Percentiles rank a stretch among this genome's conserved stretches.
phyloP scores from a whole-genome alignment of 192 early-diverging fungal genomes.

The Coemansia sp. region DNA sequence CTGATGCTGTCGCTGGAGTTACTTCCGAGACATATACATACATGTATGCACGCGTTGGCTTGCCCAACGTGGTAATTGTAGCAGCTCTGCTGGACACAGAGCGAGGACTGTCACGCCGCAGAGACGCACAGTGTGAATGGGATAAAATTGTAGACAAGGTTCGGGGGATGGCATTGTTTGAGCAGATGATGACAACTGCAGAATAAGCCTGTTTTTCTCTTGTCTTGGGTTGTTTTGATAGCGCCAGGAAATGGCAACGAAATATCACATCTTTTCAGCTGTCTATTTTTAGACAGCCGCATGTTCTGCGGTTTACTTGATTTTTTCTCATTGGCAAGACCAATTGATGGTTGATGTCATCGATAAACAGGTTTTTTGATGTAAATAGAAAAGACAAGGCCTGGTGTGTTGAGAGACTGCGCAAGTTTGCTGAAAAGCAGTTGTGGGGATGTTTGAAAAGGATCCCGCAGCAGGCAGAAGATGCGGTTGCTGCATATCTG shows the following conservation, averaged over 20 bases:
- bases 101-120: constrained; percentile 37
- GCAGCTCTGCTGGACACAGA: constrained; percentile 44
- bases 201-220: constrained; percentile 12
- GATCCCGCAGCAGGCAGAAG: constrained; percentile 19
- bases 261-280: neutral
- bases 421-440: neutral
- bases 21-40: constrained; percentile 44
- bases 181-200: constrained; percentile 29
- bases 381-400: neutral
- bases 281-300: constrained; percentile 3
- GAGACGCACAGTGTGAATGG: constrained; percentile 50
- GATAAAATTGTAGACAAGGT: constrained; percentile 39
- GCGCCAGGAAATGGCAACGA: neutral
- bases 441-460: constrained; percentile 9
- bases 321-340: neutral
- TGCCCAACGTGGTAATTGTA: constrained; percentile 45
- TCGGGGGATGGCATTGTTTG: constrained; percentile 42
- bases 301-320: constrained; percentile 8
- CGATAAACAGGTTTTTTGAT: neutral
- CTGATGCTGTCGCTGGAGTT: constrained; percentile 16
- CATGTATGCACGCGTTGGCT: constrained; percentile 43
- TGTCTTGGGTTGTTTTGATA: neutral
- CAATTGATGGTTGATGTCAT: neutral
- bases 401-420: neutral
- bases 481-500: constrained; percentile 5